Evolutionary conservation across 495 filamentous ascomycete genomes (phyloP), one percentile per base, ranked within the genome.

Genomic region (Daldinia concentrica): DNA sequence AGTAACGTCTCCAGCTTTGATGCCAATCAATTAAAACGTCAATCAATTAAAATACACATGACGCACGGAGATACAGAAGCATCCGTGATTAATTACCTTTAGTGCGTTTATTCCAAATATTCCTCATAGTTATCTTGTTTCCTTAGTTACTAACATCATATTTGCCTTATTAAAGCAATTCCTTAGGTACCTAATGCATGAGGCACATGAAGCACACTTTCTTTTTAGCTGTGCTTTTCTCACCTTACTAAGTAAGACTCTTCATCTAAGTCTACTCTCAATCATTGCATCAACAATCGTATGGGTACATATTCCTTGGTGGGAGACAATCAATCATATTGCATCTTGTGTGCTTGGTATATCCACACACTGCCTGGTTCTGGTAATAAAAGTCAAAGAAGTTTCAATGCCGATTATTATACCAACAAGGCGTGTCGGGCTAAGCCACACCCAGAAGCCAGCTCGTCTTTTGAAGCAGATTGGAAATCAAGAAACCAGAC

Each of bases 381-480:
- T 6, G n/a, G 30, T 7, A 24, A 34, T 22, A 36, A 32, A 57
- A 17, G 27, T 19, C 19, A 57, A 29, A 11, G 17, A 27, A n/a
- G 8, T 36, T 17, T 4, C 52, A 56, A 57, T 57, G 54, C 54
- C 54, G 54, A 8, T 57, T 24, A 54, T 54, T 54, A 22, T 54
- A 54, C 50, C 50, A 12, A 14, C 0, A 24, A 8, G 50, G 24
- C 17, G 12, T 6, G 3, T 74, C 3, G 76, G 76, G n/a, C 17
- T 76, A 17, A 69, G 29, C 37, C 37, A 0, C 27, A 34, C 27
- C 4, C 54, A 71, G 48, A 39, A 52, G 11, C 61, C 67, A 3
- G 15, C 58, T 1, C 58, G 27, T 15, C 76, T 75, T 58, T 50
- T 77, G 43, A 61, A 12, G 2, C 11, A 9, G 2, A 45, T 76